These are phyloP conservation scores for Eucommia ulmoides DNA, from an alignment of 257 asterid genomes.

Conservation along the genomic window DNA sequence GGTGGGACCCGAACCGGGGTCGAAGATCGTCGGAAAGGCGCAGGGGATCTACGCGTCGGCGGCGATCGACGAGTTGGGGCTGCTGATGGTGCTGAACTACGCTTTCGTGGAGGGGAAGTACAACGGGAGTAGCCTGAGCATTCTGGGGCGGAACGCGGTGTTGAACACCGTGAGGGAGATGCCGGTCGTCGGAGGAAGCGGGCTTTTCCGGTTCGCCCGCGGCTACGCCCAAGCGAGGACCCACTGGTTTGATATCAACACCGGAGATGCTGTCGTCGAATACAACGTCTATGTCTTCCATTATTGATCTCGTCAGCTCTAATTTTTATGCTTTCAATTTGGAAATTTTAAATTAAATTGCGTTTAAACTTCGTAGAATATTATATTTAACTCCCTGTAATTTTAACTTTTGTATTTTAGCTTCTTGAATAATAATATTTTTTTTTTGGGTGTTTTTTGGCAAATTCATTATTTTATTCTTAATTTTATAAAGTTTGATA, in stretches of 20 bases:
- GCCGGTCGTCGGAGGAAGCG: neutral
- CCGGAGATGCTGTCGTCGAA: neutral
- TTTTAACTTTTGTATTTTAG: too few relatives aligned
- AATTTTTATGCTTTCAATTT: too few relatives aligned
- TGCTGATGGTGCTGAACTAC: slow-evolving; percentile 18
- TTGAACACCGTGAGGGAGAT: neutral
- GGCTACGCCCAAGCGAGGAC: neutral
- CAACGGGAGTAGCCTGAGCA: slow-evolving; percentile 23
- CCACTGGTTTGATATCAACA: neutral
- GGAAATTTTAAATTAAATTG: too few relatives aligned
- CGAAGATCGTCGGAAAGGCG: slow-evolving; percentile 24
- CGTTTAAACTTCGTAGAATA: too few relatives aligned
- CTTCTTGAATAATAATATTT: too few relatives aligned
- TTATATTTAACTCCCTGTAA: too few relatives aligned
- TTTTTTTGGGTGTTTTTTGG: too few relatives aligned
- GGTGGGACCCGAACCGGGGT: slow-evolving; percentile 9
- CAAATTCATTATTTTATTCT: too few relatives aligned
- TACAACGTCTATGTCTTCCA: neutral
- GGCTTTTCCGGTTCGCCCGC: neutral
- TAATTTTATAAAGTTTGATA: too few relatives aligned
- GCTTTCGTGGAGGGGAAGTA: slow-evolving; percentile 23
- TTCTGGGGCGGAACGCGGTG: slow-evolving; percentile 20
- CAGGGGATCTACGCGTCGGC: slow-evolving; percentile 24
- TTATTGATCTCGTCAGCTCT: neutral
- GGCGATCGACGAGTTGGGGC: slow-evolving; percentile 2